Base-by-base conservation (phyloP, 441 rosid genomes). In the Erysimum pusillum region DNA sequence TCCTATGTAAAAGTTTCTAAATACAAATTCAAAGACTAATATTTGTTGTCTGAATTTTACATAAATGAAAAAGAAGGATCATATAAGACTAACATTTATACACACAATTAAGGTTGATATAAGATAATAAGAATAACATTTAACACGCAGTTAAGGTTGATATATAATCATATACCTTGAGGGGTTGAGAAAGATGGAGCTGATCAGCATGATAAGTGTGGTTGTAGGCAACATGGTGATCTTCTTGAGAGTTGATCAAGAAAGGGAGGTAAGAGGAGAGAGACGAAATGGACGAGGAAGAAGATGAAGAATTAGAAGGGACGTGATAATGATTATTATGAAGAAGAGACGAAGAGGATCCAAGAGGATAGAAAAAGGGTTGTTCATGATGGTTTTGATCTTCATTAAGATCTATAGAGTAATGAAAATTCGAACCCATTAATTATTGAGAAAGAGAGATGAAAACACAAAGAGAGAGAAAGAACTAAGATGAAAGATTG, bases 401-500 rank as follows among this genome's bases (percentile, higher is more conserved):
- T 76, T 83, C 79, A 70, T 88, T 86, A 34, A 86, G 91, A 81
- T 87, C 92, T 63, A 87, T 78, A 22, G 83, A 79, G 74, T 84
- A 85, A 75, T 82, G 77, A 63, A 76, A 62, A 68, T 75, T 57
- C 9, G 85, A 51, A 83, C 69, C 77, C 89, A 85, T 83, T 53
- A 62, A 85, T 83, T 53, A 62, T 31, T 72, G 77, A 63, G 17
- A 58, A 51, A 65, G 46, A 62, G 63, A 46, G 62, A 59, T 7
- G 61, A 36, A 59, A 46, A 67, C 44, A 63, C 45, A 46, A 25
- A 46, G 22, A 57, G 28, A 60, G 42, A 66, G 54, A 62, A 36
- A 48, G 25, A 62, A 34, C 54, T 67, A 56, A 62, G 52, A 44
- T 18, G 65, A 31, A 59, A 71, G 36, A 15, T 54, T 7, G 22